Evolutionary conservation across 495 filamentous ascomycete genomes (phyloP).

Genomic region (Lophiotrema nucula): DNA sequence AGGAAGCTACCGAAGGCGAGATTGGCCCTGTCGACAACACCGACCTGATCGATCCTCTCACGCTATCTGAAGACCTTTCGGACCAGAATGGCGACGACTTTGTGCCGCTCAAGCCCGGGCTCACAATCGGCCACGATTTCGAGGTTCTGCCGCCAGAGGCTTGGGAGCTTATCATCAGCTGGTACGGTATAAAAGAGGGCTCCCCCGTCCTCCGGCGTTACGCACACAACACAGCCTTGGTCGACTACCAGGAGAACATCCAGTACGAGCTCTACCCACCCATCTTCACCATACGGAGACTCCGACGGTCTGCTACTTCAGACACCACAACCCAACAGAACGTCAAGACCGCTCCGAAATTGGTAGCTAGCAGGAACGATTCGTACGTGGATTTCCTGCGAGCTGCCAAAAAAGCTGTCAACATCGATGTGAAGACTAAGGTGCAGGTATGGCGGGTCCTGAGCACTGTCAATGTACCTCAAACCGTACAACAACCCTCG

Average conservation of each 20-base stretch:
- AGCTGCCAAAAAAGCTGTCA: slow-evolving; percentile 62
- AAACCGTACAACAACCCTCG: slow-evolving; percentile 40
- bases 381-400: slow-evolving; percentile 71
- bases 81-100: slow-evolving; percentile 61
- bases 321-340: slow-evolving; percentile 56
- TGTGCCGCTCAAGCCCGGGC: slow-evolving; percentile 73
- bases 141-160: slow-evolving; percentile 73
- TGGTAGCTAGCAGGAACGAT: slow-evolving; percentile 67
- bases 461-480: slow-evolving; percentile 39
- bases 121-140: slow-evolving; percentile 64
- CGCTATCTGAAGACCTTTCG: slow-evolving; percentile 41
- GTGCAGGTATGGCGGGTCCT: slow-evolving; percentile 77
- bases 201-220: slow-evolving; percentile 73
- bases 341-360: slow-evolving; percentile 51
- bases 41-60: slow-evolving; percentile 41
- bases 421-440: slow-evolving; percentile 66
- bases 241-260: slow-evolving; percentile 56
- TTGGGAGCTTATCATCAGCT: slow-evolving; percentile 76
- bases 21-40: slow-evolving; percentile 88
- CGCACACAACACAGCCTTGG: slow-evolving; percentile 69
- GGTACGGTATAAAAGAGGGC: slow-evolving; percentile 73
- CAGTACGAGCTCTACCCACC: slow-evolving; percentile 83
- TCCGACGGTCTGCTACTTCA: slow-evolving; percentile 62
- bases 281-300: slow-evolving; percentile 79
- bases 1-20: slow-evolving; percentile 60